Base-by-base conservation (phyloP, 208 protist genomes). In the Leishmania mexicana region DNA sequence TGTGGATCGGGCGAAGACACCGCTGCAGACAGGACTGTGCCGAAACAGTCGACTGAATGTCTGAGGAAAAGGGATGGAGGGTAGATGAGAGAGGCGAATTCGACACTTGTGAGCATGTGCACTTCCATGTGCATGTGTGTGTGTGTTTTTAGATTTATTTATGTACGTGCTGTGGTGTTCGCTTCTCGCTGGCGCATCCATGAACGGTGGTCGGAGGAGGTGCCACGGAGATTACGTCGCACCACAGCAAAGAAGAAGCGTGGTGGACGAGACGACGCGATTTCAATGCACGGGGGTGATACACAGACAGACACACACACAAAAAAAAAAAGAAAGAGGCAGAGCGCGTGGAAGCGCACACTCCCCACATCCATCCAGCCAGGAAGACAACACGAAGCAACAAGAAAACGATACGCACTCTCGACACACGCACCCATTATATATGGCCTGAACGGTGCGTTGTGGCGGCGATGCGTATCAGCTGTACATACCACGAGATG, bases 261-360 rank as follows among this genome's bases (percentile, higher is more conserved):
- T 54, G 35, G 45, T 7, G 45, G 17, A 15, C 11, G 28, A 53
- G 17, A 74, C 42, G 1, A 54, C 42, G 45, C 17, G 45, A 45
- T 74, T 4, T 53, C 24, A 53, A 45, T 35, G 45, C 70, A 54
- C 70, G 28, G 10, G 28, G 8, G 45, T 51, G 15, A 80, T 75
- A 75, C 57, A 40, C 35, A 83, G 8, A 57, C 45, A 49, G 8
- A 35, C 31, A 35, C 31, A 35, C 31, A 35, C 60, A 53, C 5
- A 53, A 13, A 58, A 8, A 58, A 83, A 75, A 60, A 80, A 79
- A 75, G 13, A 28, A 38, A 45, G 47, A 54, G 70, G 28, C 45
- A 74, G 70, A 31, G 49, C 45, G n/a, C 8, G 13, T 53, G 24
- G 21, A 74, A n/a, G 70, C 45, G 70, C 28, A 38, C 40, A 51